Conservation (phyloP, 192 early-diverging fungal genomes). For the Entrophospora sp. region DNA sequence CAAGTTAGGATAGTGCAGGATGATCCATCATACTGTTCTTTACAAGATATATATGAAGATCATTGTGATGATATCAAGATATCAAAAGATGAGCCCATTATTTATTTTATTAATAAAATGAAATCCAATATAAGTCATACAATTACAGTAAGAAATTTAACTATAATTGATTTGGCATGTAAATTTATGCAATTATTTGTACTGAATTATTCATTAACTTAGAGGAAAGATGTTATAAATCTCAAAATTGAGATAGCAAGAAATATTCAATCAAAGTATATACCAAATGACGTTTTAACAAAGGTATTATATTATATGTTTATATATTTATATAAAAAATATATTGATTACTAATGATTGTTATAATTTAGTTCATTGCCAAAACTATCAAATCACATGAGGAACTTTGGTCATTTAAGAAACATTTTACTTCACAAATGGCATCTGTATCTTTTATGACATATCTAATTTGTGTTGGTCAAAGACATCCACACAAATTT, state of each 20-base stretch:
- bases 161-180: not conserved
- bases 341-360: not conserved
- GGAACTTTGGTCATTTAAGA: conserved; percentile 91
- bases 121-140: conserved; percentile 38
- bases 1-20: conserved; percentile 90
- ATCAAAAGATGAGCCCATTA: conserved; percentile 81
- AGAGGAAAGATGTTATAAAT: conserved; percentile 37
- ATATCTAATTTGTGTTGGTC: conserved; percentile 80
- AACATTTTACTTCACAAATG: conserved; percentile 88
- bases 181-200: not conserved
- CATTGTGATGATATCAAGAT: conserved; percentile 66
- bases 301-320: conserved; percentile 39
- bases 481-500: conserved; percentile 83
- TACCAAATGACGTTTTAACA: conserved; percentile 77
- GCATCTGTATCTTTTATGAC: conserved; percentile 87
- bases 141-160: not conserved
- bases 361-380: conserved; percentile 54
- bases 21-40: conserved; percentile 76
- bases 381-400: conserved; percentile 64
- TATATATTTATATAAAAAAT: not conserved
- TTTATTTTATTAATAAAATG: conserved; percentile 72
- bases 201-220: not conserved
- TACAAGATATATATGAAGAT: conserved; percentile 91
- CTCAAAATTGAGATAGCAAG: conserved; percentile 83
- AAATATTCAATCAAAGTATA: conserved; percentile 73